phyloP scores from a whole-genome alignment of 2,329 filamentous ascomycete genomes.

The Sporothrix brasiliensis region DNA sequence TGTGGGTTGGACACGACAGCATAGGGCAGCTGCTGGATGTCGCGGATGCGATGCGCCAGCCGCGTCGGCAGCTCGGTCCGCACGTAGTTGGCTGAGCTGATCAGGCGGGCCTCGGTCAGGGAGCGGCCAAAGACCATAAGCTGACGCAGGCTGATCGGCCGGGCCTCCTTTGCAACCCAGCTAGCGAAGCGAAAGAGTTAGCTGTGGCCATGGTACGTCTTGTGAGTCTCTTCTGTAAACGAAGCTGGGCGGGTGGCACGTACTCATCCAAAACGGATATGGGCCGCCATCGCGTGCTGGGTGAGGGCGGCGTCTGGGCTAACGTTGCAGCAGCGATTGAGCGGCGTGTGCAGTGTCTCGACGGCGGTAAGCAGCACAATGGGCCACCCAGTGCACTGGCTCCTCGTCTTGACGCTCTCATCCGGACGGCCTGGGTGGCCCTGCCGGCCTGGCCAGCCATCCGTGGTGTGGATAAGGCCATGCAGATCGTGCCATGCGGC shows the following conservation, averaged over 20 bases:
- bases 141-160: constrained; percentile 94
- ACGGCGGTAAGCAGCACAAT: neutral
- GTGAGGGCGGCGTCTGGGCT: constrained; percentile 11
- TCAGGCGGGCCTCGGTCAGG: constrained; percentile 82
- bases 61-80: constrained; percentile 88
- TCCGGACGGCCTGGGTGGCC: constrained; percentile 24
- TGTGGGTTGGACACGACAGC: constrained; percentile 95
- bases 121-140: constrained; percentile 96
- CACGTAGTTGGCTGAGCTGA: constrained; percentile 97
- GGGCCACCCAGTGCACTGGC: neutral
- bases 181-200: constrained; percentile 48
- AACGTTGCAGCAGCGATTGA: constrained; percentile 14
- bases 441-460: constrained; percentile 30
- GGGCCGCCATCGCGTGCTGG: constrained; percentile 58
- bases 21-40: constrained; percentile 96
- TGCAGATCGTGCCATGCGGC: constrained; percentile 30
- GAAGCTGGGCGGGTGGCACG: constrained; percentile 37
- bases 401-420: constrained; percentile 5
- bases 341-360: neutral
- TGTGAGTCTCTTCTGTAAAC: no score
- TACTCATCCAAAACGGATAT: constrained; percentile 68
- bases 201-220: neutral
- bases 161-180: constrained; percentile 89
- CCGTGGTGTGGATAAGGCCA: constrained; percentile 28
- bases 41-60: constrained; percentile 88